Evolutionary conservation across 306 rosid genomes (phyloP).

Genomic region (Hippophae tibetana): DNA sequence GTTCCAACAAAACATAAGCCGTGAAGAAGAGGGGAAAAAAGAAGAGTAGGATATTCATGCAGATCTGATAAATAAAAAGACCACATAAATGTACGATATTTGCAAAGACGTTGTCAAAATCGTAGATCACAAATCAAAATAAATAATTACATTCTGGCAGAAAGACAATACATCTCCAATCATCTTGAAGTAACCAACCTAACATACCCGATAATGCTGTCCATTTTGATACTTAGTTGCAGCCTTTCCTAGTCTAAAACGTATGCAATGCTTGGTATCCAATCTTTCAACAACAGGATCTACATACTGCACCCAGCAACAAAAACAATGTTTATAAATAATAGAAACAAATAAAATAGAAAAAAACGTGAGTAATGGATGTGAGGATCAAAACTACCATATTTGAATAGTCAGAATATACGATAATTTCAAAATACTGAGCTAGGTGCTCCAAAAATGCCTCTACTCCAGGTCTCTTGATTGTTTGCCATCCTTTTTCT

Average conservation of each 20-base stretch:
- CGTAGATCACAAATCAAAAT: background rate
- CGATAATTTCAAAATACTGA: constrained; percentile 72
- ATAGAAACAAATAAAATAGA: background rate
- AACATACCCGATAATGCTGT: constrained; percentile 77
- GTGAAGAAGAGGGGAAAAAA: too few species aligned
- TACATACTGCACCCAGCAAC: constrained; percentile 57
- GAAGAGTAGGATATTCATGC: too few species aligned
- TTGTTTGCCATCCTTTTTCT: constrained; percentile 94
- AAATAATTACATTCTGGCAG: background rate
- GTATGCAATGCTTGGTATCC: constrained; percentile 76
- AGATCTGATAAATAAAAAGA: too few species aligned
- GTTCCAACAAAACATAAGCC: too few species aligned
- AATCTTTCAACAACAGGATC: constrained; percentile 90
- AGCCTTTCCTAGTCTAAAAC: constrained; percentile 73
- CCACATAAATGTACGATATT: too few species aligned
- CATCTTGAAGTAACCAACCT: background rate
- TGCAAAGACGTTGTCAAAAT: background rate
- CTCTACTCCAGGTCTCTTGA: constrained; percentile 97
- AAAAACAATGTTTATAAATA: constrained; percentile 10
- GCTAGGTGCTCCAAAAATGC: constrained; percentile 93
- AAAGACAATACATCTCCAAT: background rate
- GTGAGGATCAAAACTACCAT: constrained; percentile 45
- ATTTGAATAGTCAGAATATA: constrained; percentile 76
- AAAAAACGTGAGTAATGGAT: constrained; percentile 10
- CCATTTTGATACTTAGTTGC: constrained; percentile 91